Percentiles rank a stretch among this genome's conserved stretches.
These are phyloP conservation scores for Blastobotrys americana DNA, from an alignment of 805 yeast genomes.

Conservation along the genomic window DNA sequence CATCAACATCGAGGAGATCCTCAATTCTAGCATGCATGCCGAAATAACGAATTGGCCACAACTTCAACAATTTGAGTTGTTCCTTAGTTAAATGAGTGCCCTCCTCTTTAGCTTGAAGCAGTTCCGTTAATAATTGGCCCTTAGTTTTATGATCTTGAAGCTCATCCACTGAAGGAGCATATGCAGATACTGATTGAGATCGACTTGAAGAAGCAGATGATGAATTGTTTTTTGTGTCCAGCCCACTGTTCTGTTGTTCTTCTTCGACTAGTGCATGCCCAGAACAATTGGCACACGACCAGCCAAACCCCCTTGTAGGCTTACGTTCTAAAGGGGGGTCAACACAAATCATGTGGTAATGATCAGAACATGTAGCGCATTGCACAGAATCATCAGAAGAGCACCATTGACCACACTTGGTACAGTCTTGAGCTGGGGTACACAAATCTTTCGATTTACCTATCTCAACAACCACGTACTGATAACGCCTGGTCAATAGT, in stretches of 20 bases:
- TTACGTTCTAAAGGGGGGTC: slow-evolving; percentile 75
- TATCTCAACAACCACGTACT: slow-evolving; percentile 66
- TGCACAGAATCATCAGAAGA: slow-evolving; percentile 60
- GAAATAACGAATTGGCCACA: slow-evolving; percentile 72
- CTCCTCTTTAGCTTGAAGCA: background rate
- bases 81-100: slow-evolving; percentile 23
- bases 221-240: no score
- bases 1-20: slow-evolving; percentile 71
- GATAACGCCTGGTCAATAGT: slow-evolving; percentile 61
- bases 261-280: slow-evolving; percentile 17
- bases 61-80: slow-evolving; percentile 22
- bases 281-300: slow-evolving; percentile 80
- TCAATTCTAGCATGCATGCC: slow-evolving; percentile 70
- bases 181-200: slow-evolving; percentile 1
- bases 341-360: slow-evolving; percentile 75
- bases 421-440: slow-evolving; percentile 61
- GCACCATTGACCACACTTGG: slow-evolving; percentile 81
- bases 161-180: background rate
- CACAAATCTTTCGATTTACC: slow-evolving; percentile 58
- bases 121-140: background rate
- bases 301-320: slow-evolving; percentile 81
- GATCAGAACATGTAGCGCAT: slow-evolving; percentile 69
- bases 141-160: background rate
- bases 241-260: background rate
- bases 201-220: background rate